Evolutionary conservation across 2,329 filamentous ascomycete species (phyloP), one percentile per base, ranked within the genome.

Genomic region (Falciphora oryzae): DNA sequence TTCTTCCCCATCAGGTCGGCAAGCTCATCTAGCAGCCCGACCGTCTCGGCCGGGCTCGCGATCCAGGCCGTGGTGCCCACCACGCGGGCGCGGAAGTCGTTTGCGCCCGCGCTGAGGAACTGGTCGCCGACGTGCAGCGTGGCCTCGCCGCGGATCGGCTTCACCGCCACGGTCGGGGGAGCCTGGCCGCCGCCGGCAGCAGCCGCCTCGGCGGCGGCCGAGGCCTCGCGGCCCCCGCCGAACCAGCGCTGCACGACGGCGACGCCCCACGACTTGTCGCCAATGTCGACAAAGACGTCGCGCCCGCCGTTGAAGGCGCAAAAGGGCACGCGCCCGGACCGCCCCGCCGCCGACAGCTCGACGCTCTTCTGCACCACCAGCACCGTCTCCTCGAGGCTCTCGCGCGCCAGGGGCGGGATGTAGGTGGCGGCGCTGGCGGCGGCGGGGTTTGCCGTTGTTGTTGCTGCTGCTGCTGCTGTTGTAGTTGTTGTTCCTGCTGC

Each of bases 271-370:
- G 89, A 93, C 79, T 99, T 99, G 79, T 99, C 95, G 65, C 95
- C 95, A 72, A 99, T 97, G 75, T 99, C 95, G 64, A 99, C 93
- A 77, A 99, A 99, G 57, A 98, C 93, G 75, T 99, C 95, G 67
- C 95, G 94, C 14, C 95, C 95, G 64, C 94, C 95, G 75, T 99
- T 99, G 81, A 99, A 99, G 28, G 95, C 95, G 74, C 95, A 99
- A 73, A 98, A 99, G 0, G 95, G 95, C 38, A 99, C 79, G 29
- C 73, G 59, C 3, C 59, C 59, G 31, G 70, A 64, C 66, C 71
- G 83, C 75, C 89, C 90, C 35, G 89, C 89, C 1, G 84, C 79
- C 57, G 89, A 91, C 70, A 93, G 85, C 76, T 98, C 94, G 5
- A 99, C 83, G 61, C 92, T 93, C 75, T 96, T 94, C 76, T 98